phyloP scores from a whole-genome alignment of 148 eudicot species.

The Silene conica region DNA sequence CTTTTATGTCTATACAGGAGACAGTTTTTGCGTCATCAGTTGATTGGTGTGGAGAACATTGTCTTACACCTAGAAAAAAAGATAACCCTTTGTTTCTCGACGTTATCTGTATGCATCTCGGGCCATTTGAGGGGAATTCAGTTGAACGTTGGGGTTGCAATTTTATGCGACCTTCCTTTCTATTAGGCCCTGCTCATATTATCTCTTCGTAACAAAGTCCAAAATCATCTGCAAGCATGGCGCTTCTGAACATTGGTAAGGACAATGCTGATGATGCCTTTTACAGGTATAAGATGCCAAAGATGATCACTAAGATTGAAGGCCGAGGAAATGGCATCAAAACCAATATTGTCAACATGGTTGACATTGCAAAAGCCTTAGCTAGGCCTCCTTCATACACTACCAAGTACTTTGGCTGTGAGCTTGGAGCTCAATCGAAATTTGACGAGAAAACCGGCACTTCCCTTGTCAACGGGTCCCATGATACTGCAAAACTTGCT shows the following conservation, averaged over 20 bases:
- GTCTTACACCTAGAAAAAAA: constrained; percentile 55
- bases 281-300: constrained; percentile 88
- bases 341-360: constrained; percentile 80
- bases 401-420: constrained; percentile 75
- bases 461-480: constrained; percentile 70
- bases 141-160: constrained; percentile 37
- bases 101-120: constrained; percentile 60
- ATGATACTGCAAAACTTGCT: constrained; percentile 69
- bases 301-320: constrained; percentile 75
- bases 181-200: constrained; percentile 11
- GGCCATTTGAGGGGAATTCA: constrained; percentile 32
- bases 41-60: constrained; percentile 71
- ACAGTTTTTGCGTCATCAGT: constrained; percentile 52
- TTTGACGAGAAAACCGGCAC: constrained; percentile 75
- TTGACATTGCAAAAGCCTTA: constrained; percentile 74
- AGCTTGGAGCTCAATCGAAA: constrained; percentile 83
- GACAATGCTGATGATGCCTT: constrained; percentile 86
- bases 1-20: constrained; percentile 78
- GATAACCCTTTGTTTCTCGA: constrained; percentile 24
- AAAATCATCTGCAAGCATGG: constrained; percentile 38
- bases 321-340: constrained; percentile 90
- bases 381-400: constrained; percentile 71
- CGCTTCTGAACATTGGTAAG: constrained; percentile 75
- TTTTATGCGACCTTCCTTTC: constrained; percentile 37
- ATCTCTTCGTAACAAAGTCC: constrained; percentile 24